Evolutionary conservation across 768 basidiomycete species (phyloP), one percentile per base, ranked within the genome.

Genomic region (Tylopilus subfusipes): DNA sequence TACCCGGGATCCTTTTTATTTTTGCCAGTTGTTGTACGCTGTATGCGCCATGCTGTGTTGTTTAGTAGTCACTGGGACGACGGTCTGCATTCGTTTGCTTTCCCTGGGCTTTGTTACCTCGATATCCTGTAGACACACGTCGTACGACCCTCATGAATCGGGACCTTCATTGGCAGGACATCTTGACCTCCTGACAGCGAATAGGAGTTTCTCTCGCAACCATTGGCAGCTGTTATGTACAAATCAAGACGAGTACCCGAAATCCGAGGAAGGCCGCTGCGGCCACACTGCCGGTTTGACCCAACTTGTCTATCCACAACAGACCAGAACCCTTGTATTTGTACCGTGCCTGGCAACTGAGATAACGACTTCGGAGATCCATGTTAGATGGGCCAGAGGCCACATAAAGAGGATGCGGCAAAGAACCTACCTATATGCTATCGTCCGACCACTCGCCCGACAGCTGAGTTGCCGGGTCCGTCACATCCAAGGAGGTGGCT

Each of bases 341-440:
- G 34, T 34, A 3, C 21, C 2, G 63, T 64, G 34, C 57, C 61
- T 63, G 64, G 61, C 45, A 59, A 63, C 63, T 34, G 52, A 29
- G 18, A 53, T 16, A 40, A 48, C 34, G 30, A 34, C 25, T 8
- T 45, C 18, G 54, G 43, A 24, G 22, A 19, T 42, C 50, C 50
- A 34, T 50, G 29, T 34, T 34, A 49, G 6, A 21, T 36, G 18
- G 38, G 12, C 5, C 6, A 19, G 36, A 8, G 19, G 29, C 21
- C 27, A 36, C 48, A 40, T 22, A 47, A 39, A 25, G 22, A 31
- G 30, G 33, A 19, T 48, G 31, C 39, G 21, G 46, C 42, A 34
- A 21, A 48, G n/a, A n/a, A n/a, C n/a, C n/a, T n/a, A 48, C 27
- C n/a, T 42, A 33, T n/a, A 29, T 29, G 31, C n/a, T n/a, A 34